Evolutionary conservation across 2,329 filamentous ascomycete species (phyloP).

Genomic region (Ascochyta clinopodiicola): DNA sequence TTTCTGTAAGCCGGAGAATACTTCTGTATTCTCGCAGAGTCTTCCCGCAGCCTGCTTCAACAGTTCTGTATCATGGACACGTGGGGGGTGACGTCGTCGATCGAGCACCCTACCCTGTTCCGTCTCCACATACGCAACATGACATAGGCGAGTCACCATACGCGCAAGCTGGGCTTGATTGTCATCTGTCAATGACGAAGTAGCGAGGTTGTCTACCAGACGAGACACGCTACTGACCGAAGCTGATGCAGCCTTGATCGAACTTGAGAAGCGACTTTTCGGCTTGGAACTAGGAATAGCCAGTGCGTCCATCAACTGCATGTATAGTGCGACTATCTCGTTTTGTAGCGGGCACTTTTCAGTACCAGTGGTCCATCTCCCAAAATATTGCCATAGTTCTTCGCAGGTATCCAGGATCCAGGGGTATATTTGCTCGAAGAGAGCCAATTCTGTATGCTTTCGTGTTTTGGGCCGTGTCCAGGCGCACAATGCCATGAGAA

Average conservation of each 20-base stretch:
- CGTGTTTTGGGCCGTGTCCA: neutral
- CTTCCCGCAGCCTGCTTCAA: constrained; percentile 4
- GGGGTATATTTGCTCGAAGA: constrained; percentile 26
- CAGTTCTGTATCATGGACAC: neutral
- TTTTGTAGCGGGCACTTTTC: constrained; percentile 24
- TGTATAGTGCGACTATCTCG: constrained; percentile 28
- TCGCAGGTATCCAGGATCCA: constrained; percentile 37
- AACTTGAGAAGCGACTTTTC: constrained; percentile 16
- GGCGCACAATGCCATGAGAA: constrained; percentile 29
- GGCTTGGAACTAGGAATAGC: constrained; percentile 9
- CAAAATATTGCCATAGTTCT: constrained; percentile 35
- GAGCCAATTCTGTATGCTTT: neutral
- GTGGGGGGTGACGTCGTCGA: neutral
- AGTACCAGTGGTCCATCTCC: constrained; percentile 24
- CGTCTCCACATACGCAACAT: neutral
- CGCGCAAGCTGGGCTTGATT: constrained; percentile 37
- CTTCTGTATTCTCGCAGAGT: constrained; percentile 28
- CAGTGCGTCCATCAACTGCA: constrained; percentile 32
- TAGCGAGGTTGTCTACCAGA: constrained; percentile 26
- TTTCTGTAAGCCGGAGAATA: constrained; percentile 28
- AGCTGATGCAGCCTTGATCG: constrained; percentile 29
- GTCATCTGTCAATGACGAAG: constrained; percentile 20
- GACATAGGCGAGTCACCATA: constrained; percentile 29
- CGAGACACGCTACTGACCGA: constrained; percentile 26
- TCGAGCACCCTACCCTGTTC: neutral